These are phyloP conservation scores for Sporobolomyces pararoseus DNA, from an alignment of 768 basidiomycete genomes.

Conservation along the genomic window DNA sequence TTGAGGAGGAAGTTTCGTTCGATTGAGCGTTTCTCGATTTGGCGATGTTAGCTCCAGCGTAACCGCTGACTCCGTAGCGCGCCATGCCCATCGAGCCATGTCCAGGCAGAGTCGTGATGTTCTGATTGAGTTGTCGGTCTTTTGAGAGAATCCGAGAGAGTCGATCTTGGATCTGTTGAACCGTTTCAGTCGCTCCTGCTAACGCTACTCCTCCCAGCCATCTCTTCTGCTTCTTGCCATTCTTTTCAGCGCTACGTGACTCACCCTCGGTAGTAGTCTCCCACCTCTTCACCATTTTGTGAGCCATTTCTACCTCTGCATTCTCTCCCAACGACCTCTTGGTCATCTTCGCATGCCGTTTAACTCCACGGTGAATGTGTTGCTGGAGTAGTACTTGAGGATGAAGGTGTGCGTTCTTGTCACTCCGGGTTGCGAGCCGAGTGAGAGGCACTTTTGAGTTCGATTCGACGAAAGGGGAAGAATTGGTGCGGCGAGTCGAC, in stretches of 20 bases:
- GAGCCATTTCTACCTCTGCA: constrained; percentile 53
- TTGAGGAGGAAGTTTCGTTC: constrained; percentile 28
- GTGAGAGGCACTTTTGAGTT: constrained; percentile 9
- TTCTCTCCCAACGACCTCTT: constrained; percentile 51
- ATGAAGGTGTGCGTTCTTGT: constrained; percentile 22
- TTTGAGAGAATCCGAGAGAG: constrained; percentile 13
- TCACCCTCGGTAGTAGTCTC: neutral
- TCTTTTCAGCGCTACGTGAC: constrained; percentile 40
- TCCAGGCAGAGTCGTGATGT: neutral
- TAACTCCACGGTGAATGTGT: constrained; percentile 63
- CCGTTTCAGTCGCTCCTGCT: constrained; percentile 9
- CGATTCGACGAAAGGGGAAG: constrained; percentile 18
- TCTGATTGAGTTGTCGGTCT: constrained; percentile 22
- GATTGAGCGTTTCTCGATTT: constrained; percentile 17
- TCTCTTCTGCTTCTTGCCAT: constrained; percentile 16
- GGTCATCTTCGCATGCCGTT: constrained; percentile 67
- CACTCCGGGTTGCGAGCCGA: constrained; percentile 9
- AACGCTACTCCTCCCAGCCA: constrained; percentile 22
- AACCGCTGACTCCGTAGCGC: constrained; percentile 17
- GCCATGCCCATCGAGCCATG: constrained; percentile 1
- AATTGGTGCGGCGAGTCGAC: neutral
- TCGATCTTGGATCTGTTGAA: constrained; percentile 24
- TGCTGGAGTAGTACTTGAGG: constrained; percentile 56
- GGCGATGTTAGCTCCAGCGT: constrained; percentile 6
- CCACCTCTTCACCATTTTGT: constrained; percentile 46